Base-by-base conservation (phyloP, 2,329 filamentous ascomycete genomes). In the Penicillium sclerotigenum region DNA sequence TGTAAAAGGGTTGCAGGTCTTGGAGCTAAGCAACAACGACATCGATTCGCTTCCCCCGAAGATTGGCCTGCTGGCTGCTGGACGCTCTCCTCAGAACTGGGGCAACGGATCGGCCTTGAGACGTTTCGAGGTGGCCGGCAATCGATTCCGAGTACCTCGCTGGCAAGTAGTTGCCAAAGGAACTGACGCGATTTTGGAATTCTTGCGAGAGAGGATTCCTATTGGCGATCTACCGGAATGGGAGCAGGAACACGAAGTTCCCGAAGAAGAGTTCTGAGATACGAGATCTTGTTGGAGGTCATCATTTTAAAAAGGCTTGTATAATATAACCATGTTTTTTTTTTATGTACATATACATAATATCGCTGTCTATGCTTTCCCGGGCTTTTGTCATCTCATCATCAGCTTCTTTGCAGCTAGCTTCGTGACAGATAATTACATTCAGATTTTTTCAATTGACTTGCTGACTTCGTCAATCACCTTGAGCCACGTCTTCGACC, bases 11-110 rank as follows among this genome's bases (percentile, higher is more conserved):
- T 71, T 97, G 54, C 84, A 85, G 61, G 82, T 88, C 5, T 83
- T 95, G 3, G 90, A 96, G 70, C 84, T 91, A 9, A 85, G 85
- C 61, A 92, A 91, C 72, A 97, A 97, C 68, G 88, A 93, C 48
- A 90, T 97, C 59, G 83, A 83, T n/a, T 83, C 85, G 45, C 77
- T 97, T 14, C 90, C 94, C 58, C 88, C 92, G 0, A 85, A 87
- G 8, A 81, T 97, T 11, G 93, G 93, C 0, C 77, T 96, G 13
- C 79, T 96, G 0, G 86, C 87, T 24, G 87, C 86, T 1, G 79
- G 78, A 26, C 71, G 73, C 10, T 69, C 66, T 16, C 65, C 66
- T 18, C 59, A 65, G 20, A 73, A 69, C n/a, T 71, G 70, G 66
- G 70, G 72, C 5, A 68, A 67, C 37, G 79, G 80, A 2, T 68